Percentiles rank a stretch among this genome's conserved stretches.
Evolutionary conservation across 441 rosid species (phyloP).

Genomic region (Gossypium davidsonii): DNA sequence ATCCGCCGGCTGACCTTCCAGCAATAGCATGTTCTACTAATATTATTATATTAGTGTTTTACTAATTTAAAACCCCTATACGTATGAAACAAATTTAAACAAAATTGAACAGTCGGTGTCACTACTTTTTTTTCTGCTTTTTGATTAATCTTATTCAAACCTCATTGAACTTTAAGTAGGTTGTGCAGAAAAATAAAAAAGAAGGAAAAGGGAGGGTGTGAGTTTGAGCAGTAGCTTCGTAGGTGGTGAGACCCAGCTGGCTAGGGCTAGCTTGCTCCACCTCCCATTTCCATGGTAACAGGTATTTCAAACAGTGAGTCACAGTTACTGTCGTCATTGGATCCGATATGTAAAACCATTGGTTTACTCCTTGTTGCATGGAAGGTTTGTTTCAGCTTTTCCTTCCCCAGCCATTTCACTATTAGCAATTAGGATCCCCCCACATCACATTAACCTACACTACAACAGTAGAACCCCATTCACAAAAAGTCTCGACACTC

Average conservation of each 20-base stretch:
- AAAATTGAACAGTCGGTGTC: not conserved
- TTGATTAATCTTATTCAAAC: not conserved
- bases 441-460: conserved; percentile 10
- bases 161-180: not conserved
- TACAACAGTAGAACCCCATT: conserved; percentile 14
- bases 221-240: not conserved
- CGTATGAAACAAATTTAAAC: not conserved
- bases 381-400: conserved; percentile 24
- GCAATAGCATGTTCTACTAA: not conserved
- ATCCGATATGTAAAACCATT: conserved; percentile 23
- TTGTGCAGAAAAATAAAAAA: not conserved
- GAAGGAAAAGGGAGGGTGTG: not conserved
- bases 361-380: conserved; percentile 20
- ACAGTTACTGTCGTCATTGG: conserved; percentile 20
- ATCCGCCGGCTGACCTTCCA: not conserved
- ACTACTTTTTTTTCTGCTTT: conserved; percentile 5
- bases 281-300: conserved; percentile 9
- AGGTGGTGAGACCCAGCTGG: not conserved
- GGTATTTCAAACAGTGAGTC: conserved; percentile 16
- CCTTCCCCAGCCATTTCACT: conserved; percentile 16
- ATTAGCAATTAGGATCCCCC: conserved; percentile 17
- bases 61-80: not conserved
- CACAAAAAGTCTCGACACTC: conserved; percentile 17
- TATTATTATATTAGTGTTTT: not conserved
- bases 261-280: not conserved